Conservation (phyloP, 176 grass and related monocot genomes). For the Otatea glauca region DNA sequence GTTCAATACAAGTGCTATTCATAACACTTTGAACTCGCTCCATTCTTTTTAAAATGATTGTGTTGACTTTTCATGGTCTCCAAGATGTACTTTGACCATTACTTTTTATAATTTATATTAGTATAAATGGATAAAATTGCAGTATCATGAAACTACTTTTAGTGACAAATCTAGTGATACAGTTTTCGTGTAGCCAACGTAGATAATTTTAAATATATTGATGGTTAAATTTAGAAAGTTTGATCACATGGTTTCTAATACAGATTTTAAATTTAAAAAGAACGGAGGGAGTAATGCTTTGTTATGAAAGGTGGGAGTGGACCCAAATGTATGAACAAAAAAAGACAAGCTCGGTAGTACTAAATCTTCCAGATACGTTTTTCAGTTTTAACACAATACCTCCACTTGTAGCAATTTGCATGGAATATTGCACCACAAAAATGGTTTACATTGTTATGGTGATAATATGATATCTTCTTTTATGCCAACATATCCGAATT, state of each 20-base stretch:
- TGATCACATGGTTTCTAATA: neutral
- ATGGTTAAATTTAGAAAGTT: neutral
- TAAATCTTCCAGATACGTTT: neutral
- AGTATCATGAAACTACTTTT: too few relatives aligned
- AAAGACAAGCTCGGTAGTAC: neutral
- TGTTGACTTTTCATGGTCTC: neutral
- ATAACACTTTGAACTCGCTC: neutral
- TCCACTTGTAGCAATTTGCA: constrained; percentile 18
- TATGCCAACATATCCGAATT: constrained; percentile 11
- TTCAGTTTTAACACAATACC: constrained; percentile 10
- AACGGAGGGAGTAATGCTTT: neutral
- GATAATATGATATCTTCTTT: neutral
- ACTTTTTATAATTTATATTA: too few relatives aligned
- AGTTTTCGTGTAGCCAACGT: neutral
- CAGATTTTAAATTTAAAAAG: neutral
- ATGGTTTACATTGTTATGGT: neutral
- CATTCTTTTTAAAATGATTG: neutral
- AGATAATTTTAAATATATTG: neutral
- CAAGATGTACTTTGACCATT: neutral
- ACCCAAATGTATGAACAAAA: neutral
- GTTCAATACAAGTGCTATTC: too few relatives aligned
- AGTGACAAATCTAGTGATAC: too few relatives aligned
- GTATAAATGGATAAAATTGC: too few relatives aligned
- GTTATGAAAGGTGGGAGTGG: neutral
- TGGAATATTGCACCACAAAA: neutral